Percentiles rank a stretch among this genome's conserved stretches.
Conservation (phyloP, 257 asterid genomes). For the Striga asiatica region DNA sequence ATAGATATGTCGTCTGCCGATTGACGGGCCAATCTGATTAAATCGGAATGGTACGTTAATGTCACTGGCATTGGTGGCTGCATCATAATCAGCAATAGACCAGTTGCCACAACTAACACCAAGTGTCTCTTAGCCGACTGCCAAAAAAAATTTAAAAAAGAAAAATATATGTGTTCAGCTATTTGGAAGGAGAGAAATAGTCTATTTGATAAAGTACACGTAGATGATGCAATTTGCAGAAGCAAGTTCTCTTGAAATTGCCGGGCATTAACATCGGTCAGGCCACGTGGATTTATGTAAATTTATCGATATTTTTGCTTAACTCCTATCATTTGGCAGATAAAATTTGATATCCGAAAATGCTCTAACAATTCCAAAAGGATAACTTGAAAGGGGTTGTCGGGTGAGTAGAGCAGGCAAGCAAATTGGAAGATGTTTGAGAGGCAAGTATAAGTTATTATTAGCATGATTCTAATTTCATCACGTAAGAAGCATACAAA, state of each 20-base stretch:
- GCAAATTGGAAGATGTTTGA: neutral
- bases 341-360: neutral
- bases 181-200: conserved; percentile 3
- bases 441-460: neutral
- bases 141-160: conserved; percentile 21
- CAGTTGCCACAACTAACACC: conserved; percentile 80
- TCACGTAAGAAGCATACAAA: neutral
- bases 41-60: conserved; percentile 72
- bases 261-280: conserved; percentile 3
- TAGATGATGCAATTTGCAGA: too few species aligned
- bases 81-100: conserved; percentile 69
- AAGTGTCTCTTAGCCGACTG: conserved; percentile 91
- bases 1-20: conserved; percentile 88
- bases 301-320: conserved; percentile 6
- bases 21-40: conserved; percentile 75
- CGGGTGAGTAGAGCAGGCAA: conserved; percentile 3
- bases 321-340: neutral
- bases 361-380: neutral
- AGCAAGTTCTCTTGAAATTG: too few species aligned
- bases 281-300: conserved; percentile 10
- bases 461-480: neutral
- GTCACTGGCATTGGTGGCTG: conserved; percentile 89
- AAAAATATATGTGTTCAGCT: conserved; percentile 7
- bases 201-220: too few species aligned
- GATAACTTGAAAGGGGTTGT: conserved; percentile 5